phyloP scores from a whole-genome alignment of 768 basidiomycete species.

The Podaxis sp. region DNA sequence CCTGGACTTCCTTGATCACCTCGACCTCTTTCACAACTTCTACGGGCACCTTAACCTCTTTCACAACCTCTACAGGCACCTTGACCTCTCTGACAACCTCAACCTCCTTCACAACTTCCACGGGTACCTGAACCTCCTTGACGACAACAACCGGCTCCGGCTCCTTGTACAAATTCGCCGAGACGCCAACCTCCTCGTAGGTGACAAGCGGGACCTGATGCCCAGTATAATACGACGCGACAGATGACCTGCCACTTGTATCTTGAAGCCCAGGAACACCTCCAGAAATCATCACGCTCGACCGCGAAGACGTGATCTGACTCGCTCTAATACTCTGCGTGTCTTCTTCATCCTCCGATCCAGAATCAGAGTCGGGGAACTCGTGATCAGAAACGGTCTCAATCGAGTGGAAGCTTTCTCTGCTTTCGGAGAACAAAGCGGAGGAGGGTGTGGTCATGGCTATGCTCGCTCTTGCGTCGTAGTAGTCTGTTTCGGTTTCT shows the following conservation, averaged over 20 bases:
- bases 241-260: conserved; percentile 4
- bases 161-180: conserved; percentile 35
- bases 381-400: conserved; percentile 71
- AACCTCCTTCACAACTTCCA: conserved; percentile 13
- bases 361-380: conserved; percentile 49
- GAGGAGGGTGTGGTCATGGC: conserved; percentile 62
- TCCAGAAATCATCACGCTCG: neutral
- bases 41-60: conserved; percentile 15
- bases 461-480: conserved; percentile 74
- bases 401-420: conserved; percentile 76
- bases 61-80: conserved; percentile 27
- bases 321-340: conserved; percentile 67
- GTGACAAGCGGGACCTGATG: conserved; percentile 20
- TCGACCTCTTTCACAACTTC: conserved; percentile 13
- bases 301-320: conserved; percentile 27
- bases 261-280: neutral
- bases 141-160: conserved; percentile 32
- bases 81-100: conserved; percentile 10
- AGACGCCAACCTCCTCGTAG: conserved; percentile 52
- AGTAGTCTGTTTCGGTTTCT: conserved; percentile 68
- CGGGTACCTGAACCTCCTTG: conserved; percentile 14
- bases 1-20: conserved; percentile 8
- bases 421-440: conserved; percentile 30
- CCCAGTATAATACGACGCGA: conserved; percentile 33
- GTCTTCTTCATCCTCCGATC: conserved; percentile 47